Evolutionary conservation across 2,329 filamentous ascomycete species (phyloP).

Genomic region (Thielaviopsis populi): DNA sequence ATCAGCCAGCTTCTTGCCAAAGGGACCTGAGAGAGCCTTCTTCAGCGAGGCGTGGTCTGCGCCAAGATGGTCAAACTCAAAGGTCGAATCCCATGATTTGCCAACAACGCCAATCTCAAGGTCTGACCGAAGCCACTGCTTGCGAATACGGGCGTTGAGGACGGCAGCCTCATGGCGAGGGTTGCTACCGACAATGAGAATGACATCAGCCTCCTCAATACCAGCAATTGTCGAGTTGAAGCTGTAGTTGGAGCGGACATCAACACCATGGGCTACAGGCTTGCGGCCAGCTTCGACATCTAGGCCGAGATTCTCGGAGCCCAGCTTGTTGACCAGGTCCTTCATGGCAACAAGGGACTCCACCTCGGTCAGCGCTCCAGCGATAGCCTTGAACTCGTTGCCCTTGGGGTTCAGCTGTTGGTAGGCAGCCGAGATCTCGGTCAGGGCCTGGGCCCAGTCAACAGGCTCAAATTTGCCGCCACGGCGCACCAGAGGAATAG

Average conservation of each 20-base stretch:
- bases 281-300: slow-evolving; percentile 74
- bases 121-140: slow-evolving; percentile 93
- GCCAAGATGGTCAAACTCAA: slow-evolving; percentile 87
- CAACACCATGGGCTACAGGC: slow-evolving; percentile 81
- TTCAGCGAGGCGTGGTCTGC: slow-evolving; percentile 66
- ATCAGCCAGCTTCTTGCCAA: slow-evolving; percentile 78
- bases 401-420: slow-evolving; percentile 65
- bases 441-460: slow-evolving; percentile 89
- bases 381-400: slow-evolving; percentile 91
- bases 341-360: slow-evolving; percentile 94
- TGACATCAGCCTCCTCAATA: slow-evolving; percentile 82
- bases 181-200: slow-evolving; percentile 90
- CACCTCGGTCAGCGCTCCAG: slow-evolving; percentile 79
- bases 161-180: slow-evolving; percentile 88
- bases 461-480: slow-evolving; percentile 85
- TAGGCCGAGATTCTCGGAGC: slow-evolving; percentile 86
- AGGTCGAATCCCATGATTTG: slow-evolving; percentile 82
- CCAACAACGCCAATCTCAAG: slow-evolving; percentile 85
- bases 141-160: slow-evolving; percentile 89
- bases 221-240: slow-evolving; percentile 95
- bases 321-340: slow-evolving; percentile 90
- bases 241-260: slow-evolving; percentile 84
- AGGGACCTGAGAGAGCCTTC: slow-evolving; percentile 66
- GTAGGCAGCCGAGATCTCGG: slow-evolving; percentile 71
- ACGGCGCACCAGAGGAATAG: slow-evolving; percentile 75